Base-by-base conservation (phyloP, 768 basidiomycete genomes). In the Psilocybe cyanescens region DNA sequence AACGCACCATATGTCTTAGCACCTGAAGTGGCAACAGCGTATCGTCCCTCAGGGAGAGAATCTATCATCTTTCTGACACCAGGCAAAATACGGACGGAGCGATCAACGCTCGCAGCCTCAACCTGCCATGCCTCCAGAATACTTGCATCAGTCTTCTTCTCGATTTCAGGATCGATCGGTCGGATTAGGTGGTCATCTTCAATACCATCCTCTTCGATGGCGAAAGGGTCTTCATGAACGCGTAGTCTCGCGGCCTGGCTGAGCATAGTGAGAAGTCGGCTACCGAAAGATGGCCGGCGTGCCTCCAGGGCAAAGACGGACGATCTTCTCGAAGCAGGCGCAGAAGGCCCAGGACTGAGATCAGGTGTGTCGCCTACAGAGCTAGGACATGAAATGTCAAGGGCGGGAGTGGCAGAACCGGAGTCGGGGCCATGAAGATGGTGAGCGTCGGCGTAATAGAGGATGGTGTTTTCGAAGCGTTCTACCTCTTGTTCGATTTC, bases 11-110 rank as follows among this genome's bases (percentile, higher is more conserved):
- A 89, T 1, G 87, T 90, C 72, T 84, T 87, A 3, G 90, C 89
- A 4, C 88, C 89, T 0, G 88, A 89, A 0, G 90, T 91, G 2
- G 89, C 89, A 16, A 91, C 87, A 17, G 88, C 89, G 68, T 86
- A 91, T 45, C 78, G 79, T n/a, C 84, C 87, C 55, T 78, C 74
- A 3, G 90, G 89, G 54, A 92, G 79, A 5, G 87, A 86, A 57
- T 81, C 78, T 63, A 92, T 87, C 78, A 92, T 79, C 61, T 73
- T 76, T 68, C 79, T 79, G 3, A 91, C 90, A 44, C 90, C 89
- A 29, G 90, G 90, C 1, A 92, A 80, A 66, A 91, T 90, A 56
- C 80, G 81, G 41, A 91, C 87, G n/a, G 82, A 79, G 63, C 86
- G 84, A 65, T 89, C 84, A 60, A 87, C 81, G 61, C 71, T 75